These are phyloP conservation scores for Nothomitra cinnamomea DNA, from an alignment of 2,329 filamentous ascomycete species.

Conservation along the genomic window DNA sequence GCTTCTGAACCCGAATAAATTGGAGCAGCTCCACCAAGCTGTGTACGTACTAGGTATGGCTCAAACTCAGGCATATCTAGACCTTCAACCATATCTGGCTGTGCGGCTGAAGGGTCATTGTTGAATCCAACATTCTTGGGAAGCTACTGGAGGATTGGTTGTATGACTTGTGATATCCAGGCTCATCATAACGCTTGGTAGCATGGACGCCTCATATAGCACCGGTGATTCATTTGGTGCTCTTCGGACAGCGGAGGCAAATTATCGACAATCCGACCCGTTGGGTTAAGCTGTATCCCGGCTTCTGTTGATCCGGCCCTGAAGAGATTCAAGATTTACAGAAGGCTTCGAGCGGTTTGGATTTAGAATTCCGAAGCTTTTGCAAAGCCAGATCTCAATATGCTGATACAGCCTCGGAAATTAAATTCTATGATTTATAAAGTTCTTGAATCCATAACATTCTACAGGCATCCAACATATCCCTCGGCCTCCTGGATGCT, in stretches of 20 bases:
- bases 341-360: not conserved
- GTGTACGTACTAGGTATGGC: slow-evolving; percentile 7
- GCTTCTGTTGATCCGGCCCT: not conserved
- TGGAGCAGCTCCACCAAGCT: not conserved
- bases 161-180: slow-evolving; percentile 7
- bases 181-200: slow-evolving; percentile 5
- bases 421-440: no score
- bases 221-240: not conserved
- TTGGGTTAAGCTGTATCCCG: not conserved
- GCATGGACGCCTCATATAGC: not conserved
- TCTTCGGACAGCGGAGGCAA: not conserved
- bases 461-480: no score
- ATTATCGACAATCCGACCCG: not conserved
- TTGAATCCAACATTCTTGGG: slow-evolving; percentile 16
- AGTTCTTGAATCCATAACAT: no score
- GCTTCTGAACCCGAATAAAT: not conserved
- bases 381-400: slow-evolving; percentile 1
- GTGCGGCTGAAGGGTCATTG: slow-evolving; percentile 14
- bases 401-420: no score
- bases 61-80: slow-evolving; percentile 10
- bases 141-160: slow-evolving; percentile 13
- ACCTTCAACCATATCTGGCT: slow-evolving; percentile 18
- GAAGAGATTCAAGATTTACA: not conserved
- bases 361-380: not conserved
- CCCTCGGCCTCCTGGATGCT: no score